Base-by-base conservation (phyloP, 1,284 basidiomycete genomes). In the Puccinia coronata region DNA sequence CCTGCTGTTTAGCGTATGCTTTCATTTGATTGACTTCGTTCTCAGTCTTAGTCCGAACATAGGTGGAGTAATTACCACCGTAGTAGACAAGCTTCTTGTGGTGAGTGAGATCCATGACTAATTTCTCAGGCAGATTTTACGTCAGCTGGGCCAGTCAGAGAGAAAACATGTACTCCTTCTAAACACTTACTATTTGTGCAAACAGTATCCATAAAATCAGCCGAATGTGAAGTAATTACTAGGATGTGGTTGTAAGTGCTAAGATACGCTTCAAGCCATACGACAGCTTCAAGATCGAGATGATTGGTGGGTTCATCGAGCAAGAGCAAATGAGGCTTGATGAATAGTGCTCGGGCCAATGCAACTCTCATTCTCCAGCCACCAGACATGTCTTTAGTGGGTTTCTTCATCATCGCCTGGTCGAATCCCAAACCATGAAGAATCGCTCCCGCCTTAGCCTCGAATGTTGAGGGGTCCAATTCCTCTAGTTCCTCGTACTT, bases 21-120 rank as follows among this genome's bases (percentile, higher is more conserved):
- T 98, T 98, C 95, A 98, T 90, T 88, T 98, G 96, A 88, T 98
- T 99, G 85, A 94, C 92, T 89, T 98, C 96, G 89, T 98, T 98
- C 90, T 99, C 96, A 85, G 89, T 86, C 90, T 93, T 97, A 83
- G 96, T 98, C 86, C 94, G 91, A 84, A 98, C 95, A 88, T 96
- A 98, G 57, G 93, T 96, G 74, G 94, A 90, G 89, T 97, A 98
- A 88, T 98, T 98, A 89, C 96, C 96, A 85, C 92, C 91, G 88
- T 98, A 98, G 88, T 97, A 97, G 47, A 92, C 88, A 77, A 95
- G 85, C 87, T 94, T 93, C 88, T 94, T 94, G 88, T 93, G 92
- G 82, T 88, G 87, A 80, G 95, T 98, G 75, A 99, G 88, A 86
- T 98, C 96, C 92, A 98, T 96, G 88, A 98, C 93, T 88, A 98